Evolutionary conservation across 1,284 basidiomycete species (phyloP), one percentile per base, ranked within the genome.

Genomic region (Ganoderma leucocontextum): DNA sequence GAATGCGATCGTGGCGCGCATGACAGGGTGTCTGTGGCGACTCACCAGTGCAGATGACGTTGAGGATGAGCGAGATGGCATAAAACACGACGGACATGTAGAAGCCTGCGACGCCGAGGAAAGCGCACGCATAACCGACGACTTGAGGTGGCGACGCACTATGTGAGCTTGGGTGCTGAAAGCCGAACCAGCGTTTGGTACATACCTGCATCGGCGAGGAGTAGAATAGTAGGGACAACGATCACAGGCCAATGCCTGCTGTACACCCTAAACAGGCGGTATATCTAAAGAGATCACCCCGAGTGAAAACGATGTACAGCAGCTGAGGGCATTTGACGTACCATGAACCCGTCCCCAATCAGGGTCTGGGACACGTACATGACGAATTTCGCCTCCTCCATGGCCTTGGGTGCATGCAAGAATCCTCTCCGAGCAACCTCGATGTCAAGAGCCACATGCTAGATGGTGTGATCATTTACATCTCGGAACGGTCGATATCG

Each of bases 21-120:
- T 29, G 29, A 2, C 29, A 29, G 29, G 29, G 29, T 29, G 29
- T 29, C 29, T 29, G 29, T 29, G 47, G n/a, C 2, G 4, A 57
- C 66, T 33, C 38, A 63, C 66, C 62, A 35, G 66, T 67, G 47
- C 66, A 67, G 57, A 67, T 67, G 25, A 67, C 38, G 57, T 67
- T 67, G 29, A 67, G 52, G 42, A 63, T 47, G 19, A 67, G 57
- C 36, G 66, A 67, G 33, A 67, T 19, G 25, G 36, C 61, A 33
- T 67, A 67, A 38, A 67, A 67, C 29, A 57, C 61, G 33, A 67
- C 66, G 25, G 66, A 67, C 66, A 67, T 67, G 58, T 67, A 67
- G 66, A 63, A 67, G 7, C 66, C 66, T 19, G 62, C n/a, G 10
- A 60, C 41, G 5, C 66, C 66, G 19, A 63, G 57, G 62, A 67